phyloP scores from a whole-genome alignment of 2,329 filamentous ascomycete species.

The Aphanocladium album region DNA sequence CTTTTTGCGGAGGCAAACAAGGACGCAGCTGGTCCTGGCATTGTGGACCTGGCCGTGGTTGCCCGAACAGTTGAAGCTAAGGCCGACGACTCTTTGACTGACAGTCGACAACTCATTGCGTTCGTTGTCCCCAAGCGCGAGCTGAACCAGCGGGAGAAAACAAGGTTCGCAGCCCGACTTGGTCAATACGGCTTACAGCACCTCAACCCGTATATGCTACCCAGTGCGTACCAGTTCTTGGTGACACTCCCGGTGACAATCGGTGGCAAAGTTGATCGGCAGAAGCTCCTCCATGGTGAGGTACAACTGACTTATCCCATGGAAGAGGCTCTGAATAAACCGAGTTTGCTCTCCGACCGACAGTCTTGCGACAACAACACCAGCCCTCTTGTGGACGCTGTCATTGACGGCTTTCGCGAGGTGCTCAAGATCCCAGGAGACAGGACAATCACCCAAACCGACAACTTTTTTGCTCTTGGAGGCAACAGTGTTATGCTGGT shows the following conservation, averaged over 20 bases:
- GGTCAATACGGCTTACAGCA: constrained; percentile 15
- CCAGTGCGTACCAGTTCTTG: constrained; percentile 20
- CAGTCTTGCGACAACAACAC: constrained; percentile 47
- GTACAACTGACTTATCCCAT: background rate
- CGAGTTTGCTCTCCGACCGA: background rate
- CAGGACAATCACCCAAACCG: background rate
- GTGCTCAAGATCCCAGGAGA: background rate
- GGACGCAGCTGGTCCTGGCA: constrained; percentile 12
- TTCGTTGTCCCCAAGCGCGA: constrained; percentile 19
- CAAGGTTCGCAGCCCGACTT: constrained; percentile 16
- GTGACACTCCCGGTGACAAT: constrained; percentile 18
- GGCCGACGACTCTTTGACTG: constrained; percentile 28
- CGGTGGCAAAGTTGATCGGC: constrained; percentile 21
- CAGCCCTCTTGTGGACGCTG: constrained; percentile 47
- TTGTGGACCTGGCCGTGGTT: constrained; percentile 20
- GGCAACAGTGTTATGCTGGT: constrained; percentile 23
- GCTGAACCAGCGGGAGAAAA: constrained; percentile 13
- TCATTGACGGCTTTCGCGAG: background rate
- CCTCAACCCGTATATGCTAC: constrained; percentile 24
- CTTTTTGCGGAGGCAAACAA: constrained; percentile 17
- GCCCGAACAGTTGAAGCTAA: constrained; percentile 18
- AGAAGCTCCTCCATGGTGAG: background rate
- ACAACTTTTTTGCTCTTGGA: constrained; percentile 23
- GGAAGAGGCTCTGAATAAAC: background rate
- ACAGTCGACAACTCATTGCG: constrained; percentile 21